Evolutionary conservation across 495 filamentous ascomycete species (phyloP), one percentile per base, ranked within the genome.

Genomic region (Diplogelasinospora grovesii): DNA sequence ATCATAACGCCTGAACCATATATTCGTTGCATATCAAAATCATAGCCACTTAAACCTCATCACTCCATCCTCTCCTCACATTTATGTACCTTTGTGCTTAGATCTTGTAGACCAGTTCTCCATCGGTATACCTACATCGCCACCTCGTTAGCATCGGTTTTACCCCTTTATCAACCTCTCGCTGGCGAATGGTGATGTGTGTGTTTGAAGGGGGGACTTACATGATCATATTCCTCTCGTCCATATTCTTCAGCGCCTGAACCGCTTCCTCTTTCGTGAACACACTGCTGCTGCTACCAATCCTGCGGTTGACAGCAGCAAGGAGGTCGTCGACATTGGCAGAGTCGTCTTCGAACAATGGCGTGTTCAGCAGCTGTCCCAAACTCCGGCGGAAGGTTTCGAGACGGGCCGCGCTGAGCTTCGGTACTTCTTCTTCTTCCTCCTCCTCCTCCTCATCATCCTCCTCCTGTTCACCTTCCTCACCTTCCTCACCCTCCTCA

Each of bases 201-300:
- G n/a, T n/a, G n/a, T 18, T 13, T 10, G 22, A 27, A n/a, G 47
- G 31, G 22, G 28, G 16, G 30, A 23, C 85, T 79, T 65, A 95
- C 93, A 97, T 97, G 61, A 98, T 80, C 66, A 86, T 77, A 56
- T 96, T 96, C 59, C 71, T 67, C 30, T 82, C 79, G 43, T 84
- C 81, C 86, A 98, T 83, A 54, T 66, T 75, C 59, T 73, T 71
- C 52, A 98, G 60, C 36, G 86, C 90, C 60, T 75, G 68, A 37
- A 84, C 63, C 3, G 85, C 89, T 66, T 98, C 93, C 1, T 66
- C 61, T 20, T 71, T 69, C 24, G 65, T 73, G 68, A 95, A 97
- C 26, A 65, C 57, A n/a, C n/a, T n/a, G 11, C 64, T 64, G 23
- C 52, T 53, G 40, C 57, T 46, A 0, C 73, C 71, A 18, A 95